Evolutionary conservation across 179 eudicot genomes (phyloP).

Genomic region (Silene vulgaris): DNA sequence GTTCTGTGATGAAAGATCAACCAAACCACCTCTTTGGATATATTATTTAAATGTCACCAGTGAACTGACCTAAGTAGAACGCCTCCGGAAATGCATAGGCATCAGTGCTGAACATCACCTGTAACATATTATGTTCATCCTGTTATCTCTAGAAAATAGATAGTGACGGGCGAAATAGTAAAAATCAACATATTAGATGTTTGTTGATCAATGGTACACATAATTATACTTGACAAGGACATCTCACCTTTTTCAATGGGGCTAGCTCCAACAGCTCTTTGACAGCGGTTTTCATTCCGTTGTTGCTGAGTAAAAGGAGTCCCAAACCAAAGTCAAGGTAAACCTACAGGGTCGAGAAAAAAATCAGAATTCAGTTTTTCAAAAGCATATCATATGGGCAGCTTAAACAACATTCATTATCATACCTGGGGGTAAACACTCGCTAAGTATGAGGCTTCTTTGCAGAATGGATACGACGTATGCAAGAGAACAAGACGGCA

Average conservation of each 20-base stretch:
- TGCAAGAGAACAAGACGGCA: slow-evolving; percentile 78
- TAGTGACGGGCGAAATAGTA: not conserved
- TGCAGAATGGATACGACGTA: slow-evolving; percentile 95
- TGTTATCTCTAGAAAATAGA: not conserved
- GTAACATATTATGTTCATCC: slow-evolving; percentile 30
- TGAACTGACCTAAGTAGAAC: slow-evolving; percentile 76
- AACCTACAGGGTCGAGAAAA: slow-evolving; percentile 44
- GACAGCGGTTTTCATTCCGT: slow-evolving; percentile 81
- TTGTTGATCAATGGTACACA: not conserved
- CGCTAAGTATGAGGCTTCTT: slow-evolving; percentile 91
- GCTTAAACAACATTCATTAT: not conserved
- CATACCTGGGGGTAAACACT: slow-evolving; percentile 80
- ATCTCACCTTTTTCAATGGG: slow-evolving; percentile 77
- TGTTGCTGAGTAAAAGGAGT: slow-evolving; percentile 69
- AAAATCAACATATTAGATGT: slow-evolving; percentile 3
- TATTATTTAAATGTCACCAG: not conserved
- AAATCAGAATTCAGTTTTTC: slow-evolving; percentile 3
- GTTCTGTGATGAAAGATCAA: not conserved
- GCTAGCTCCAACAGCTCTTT: slow-evolving; percentile 91
- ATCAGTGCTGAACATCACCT: slow-evolving; percentile 99
- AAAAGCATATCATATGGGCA: not conserved
- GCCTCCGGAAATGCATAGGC: slow-evolving; percentile 89
- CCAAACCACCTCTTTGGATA: not conserved
- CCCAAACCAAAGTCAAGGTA: slow-evolving; percentile 94
- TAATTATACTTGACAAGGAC: not conserved